Evolutionary conservation across 805 yeast genomes (phyloP), one percentile per base, ranked within the genome.

Genomic region (Dipodascus albidus): DNA sequence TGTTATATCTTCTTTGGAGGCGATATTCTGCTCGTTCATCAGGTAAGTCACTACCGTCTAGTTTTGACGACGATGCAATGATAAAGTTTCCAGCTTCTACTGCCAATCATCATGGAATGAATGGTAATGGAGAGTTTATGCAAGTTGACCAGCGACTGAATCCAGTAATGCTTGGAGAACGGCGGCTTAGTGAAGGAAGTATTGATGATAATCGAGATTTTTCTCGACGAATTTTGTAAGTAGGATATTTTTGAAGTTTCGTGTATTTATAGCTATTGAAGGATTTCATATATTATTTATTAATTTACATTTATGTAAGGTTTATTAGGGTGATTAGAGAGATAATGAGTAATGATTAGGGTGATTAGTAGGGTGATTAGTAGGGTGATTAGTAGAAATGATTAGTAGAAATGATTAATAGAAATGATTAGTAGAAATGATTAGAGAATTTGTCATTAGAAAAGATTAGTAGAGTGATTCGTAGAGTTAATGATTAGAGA

Each of bases 201-300:
- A 38, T 38, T 38, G 44, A 38, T 38, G 44, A 38, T 38, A 38
- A 38, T n/a, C 44, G 44, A 38, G 44, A 38, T 17, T 38, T n/a
- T 38, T 38, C 44, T 11, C 9, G 44, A 38, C 9, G 44, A 38
- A 38, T 38, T 38, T 17, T 38, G 44, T 38, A 38, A 19, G 15
- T 9, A 15, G 9, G 38, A 15, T 31, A 31, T 9, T 31, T 31
- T 31, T n/a, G n/a, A n/a, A n/a, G n/a, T n/a, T n/a, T n/a, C n/a
- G n/a, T n/a, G n/a, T n/a, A n/a, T n/a, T n/a, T n/a, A n/a, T 11
- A 27, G 33, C 33, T 27, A 27, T 27, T 27, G n/a, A n/a, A n/a
- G n/a, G n/a, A n/a, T n/a, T n/a, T n/a, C n/a, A n/a, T n/a, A n/a
- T n/a, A n/a, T n/a, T 27, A 27, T 27, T 27, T 27, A 27, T 27